Evolutionary conservation across 2,329 filamentous ascomycete species (phyloP), one percentile per base, ranked within the genome.

Genomic region (Xylaria sp.): DNA sequence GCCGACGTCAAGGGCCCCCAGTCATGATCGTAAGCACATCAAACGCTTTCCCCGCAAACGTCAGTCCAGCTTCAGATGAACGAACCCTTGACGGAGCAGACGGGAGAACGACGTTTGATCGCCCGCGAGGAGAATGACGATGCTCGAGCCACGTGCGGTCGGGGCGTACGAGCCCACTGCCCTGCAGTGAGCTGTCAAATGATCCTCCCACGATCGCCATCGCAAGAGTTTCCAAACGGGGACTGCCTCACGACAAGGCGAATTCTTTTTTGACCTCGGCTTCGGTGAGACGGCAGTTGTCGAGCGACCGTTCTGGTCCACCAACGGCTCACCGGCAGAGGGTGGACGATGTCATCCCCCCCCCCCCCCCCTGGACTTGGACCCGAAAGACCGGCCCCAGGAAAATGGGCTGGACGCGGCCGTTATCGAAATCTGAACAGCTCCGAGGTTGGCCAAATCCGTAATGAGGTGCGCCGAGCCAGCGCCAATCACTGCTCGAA

Each of bases 401-500:
- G n/a, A n/a, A n/a, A n/a, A n/a, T n/a, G n/a, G 11, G 11, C 5
- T 7, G 11, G 9, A 34, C 5, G 29, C 29, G 29, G 29, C 9
- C 29, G 4, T 34, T 7, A 39, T 18, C n/a, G 22, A 19, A 41
- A 34, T 54, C 39, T 54, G 18, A 50, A 44, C 44, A 48, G 48
- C 40, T 61, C 58, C 58, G 58, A 50, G 44, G 3, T 42, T 56
- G 29, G 24, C 58, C 58, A 52, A 61, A 59, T 52, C 51, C 47
- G 42, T 39, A 39, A 46, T 45, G 45, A 50, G 42, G 58, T 61
- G 52, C 56, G 48, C 56, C 56, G 42, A 46, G 26, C 41, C n/a
- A 46, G 44, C 20, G 58, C 17, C 37, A 54, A 61, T 61, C 58
- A 19, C 56, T 59, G 45, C 58, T 61, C 45, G 44, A 61, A 59